Evolutionary conservation across 1,139 yeast species (phyloP), one percentile per base, ranked within the genome.

Genomic region (Suhomyces yuchorum): DNA sequence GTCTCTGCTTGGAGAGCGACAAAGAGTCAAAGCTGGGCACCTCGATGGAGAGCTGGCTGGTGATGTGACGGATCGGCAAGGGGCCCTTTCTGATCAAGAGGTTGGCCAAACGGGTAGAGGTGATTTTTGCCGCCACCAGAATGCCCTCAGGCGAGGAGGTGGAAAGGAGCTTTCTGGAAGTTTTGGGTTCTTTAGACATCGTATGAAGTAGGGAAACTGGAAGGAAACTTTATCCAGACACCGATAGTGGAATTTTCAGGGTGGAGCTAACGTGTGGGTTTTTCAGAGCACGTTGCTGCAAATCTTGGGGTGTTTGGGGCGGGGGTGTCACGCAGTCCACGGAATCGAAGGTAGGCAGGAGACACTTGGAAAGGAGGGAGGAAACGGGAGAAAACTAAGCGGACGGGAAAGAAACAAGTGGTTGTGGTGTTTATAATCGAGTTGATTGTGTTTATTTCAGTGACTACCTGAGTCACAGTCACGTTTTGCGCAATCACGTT

Each of bases 111-210:
- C 91, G 77, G 43, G 85, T 81, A 2, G 96, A 89, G 0, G 97
- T 90, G 26, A 91, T 92, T 59, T 86, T 82, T 42, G 89, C 79
- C 2, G 97, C 97, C 12, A 95, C 95, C 20, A 90, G 95, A 48
- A 90, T 80, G 3, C 96, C 96, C 55, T 85, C 89, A 0, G 96
- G 96, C 2, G 96, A 86, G 42, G 91, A 85, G 0, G 96, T 89
- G 36, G 92, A 85, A 40, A 84, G 68, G 37, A 78, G 59, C 23
- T 64, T 61, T 51, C 71, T 49, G 35, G 49, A 36, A 18, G 35
- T 4, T 19, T 44, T 44, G 40, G 33, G n/a, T 8, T 40, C 47
- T 34, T 43, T 43, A 20, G 42, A 37, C 46, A 43, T n/a, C n/a
- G n/a, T n/a, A n/a, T n/a, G n/a, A n/a, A n/a, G n/a, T n/a, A n/a